Base-by-base conservation (phyloP, 768 basidiomycete genomes). In the Lentinus brumalis region DNA sequence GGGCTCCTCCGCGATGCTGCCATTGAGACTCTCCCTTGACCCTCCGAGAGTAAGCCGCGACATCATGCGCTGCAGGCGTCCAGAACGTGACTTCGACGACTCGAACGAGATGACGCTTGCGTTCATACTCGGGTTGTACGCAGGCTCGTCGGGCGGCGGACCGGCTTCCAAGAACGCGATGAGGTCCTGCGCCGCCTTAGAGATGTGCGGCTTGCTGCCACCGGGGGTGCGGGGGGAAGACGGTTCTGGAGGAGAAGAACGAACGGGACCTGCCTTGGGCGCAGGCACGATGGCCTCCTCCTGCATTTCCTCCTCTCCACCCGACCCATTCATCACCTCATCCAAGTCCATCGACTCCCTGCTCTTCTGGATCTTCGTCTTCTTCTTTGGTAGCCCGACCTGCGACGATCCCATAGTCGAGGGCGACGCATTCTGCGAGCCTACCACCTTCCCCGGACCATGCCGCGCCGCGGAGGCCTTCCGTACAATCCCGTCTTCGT, bases 41-140 rank as follows among this genome's bases (percentile, higher is more conserved):
- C 67, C 69, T 41, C 68, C 68, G 18, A 70, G 70, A 40, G 84
- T 87, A 30, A 94, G 77, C 66, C 86, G 88, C 18, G 91, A 92
- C 67, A 95, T 89, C 86, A 95, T 92, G 63, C 86, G 83, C 73
- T 89, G 88, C 61, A 94, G 75, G 29, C 91, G 82, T 50, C 85
- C 85, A 56, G 79, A 70, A 56, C 65, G 75, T 75, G 59, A 67
- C 73, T 76, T 59, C 63, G 69, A 61, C 69, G 77, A 73, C 58
- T 72, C 71, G 31, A 77, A 66, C 29, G 79, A 77, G 59, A 83
- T 82, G 7, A 73, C 70, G 56, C 76, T 78, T 29, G 81, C 81
- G 50, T 77, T 71, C 12, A 77, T 69, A 50, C 64, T 60, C 45
- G 39, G 62, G 60, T 53, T 58, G 50, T 67, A 67, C 51, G 61